These are phyloP conservation scores for Pichia deserticola DNA, from an alignment of 805 yeast genomes.

Conservation along the genomic window DNA sequence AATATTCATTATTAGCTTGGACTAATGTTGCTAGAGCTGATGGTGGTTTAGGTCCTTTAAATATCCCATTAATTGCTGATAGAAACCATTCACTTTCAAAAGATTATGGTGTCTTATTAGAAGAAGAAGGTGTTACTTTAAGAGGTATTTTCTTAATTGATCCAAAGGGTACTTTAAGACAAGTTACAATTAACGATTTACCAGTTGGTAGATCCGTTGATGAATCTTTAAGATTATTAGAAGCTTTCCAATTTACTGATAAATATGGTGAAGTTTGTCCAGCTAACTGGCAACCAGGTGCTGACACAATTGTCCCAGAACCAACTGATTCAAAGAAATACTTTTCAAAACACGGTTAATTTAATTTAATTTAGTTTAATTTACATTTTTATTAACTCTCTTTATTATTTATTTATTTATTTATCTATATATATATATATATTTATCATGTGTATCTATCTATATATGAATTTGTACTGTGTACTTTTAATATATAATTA, in stretches of 20 bases:
- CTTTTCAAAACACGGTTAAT: slow-evolving; percentile 45
- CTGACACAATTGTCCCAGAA: slow-evolving; percentile 84
- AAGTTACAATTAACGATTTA: slow-evolving; percentile 94
- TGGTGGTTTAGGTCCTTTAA: slow-evolving; percentile 95
- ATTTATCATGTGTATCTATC: too few relatives aligned
- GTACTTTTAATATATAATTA: too few relatives aligned
- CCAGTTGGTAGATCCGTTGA: slow-evolving; percentile 99
- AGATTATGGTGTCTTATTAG: slow-evolving; percentile 96
- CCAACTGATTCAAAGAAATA: slow-evolving; percentile 73
- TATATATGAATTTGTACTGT: too few relatives aligned
- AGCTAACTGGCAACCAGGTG: slow-evolving; percentile 97
- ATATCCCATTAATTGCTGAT: slow-evolving; percentile 94
- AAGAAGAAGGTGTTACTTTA: slow-evolving; percentile 93
- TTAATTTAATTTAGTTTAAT: not conserved
- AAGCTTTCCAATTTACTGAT: slow-evolving; percentile 99
- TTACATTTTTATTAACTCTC: too few relatives aligned
- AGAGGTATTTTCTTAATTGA: slow-evolving; percentile 98
- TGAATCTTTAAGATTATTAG: slow-evolving; percentile 94
- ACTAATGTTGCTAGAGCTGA: slow-evolving; percentile 93
- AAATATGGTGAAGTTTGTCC: slow-evolving; percentile 99
- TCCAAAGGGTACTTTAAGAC: slow-evolving; percentile 92
- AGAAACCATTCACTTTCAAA: slow-evolving; percentile 90
- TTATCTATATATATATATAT: too few relatives aligned
- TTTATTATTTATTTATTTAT: too few relatives aligned
- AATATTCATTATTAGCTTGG: slow-evolving; percentile 97